A percentile compares a stretch with the other conserved stretches of the same genome.
These are phyloP conservation scores for Beauveria rudraprayagi DNA, from an alignment of 2,329 filamentous ascomycete species.

Conservation along the genomic window DNA sequence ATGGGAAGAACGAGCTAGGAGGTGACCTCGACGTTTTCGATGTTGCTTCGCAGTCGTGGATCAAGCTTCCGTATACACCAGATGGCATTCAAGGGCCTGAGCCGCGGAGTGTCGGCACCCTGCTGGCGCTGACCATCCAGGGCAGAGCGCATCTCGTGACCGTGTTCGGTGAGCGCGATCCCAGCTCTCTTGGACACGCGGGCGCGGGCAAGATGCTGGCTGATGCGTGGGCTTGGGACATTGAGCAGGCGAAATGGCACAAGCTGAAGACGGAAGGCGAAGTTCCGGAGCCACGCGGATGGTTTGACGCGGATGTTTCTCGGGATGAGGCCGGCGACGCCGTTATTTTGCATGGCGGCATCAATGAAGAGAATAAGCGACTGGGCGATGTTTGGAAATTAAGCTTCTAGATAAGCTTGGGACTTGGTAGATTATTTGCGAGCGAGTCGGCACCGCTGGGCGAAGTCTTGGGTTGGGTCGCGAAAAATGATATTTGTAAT, in stretches of 20 bases:
- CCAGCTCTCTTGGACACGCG: constrained; percentile 29
- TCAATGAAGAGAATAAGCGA: constrained; percentile 28
- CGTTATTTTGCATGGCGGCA: constrained; percentile 31
- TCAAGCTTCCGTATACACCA: constrained; percentile 17
- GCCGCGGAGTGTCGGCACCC: constrained; percentile 23
- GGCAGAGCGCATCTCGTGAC: constrained; percentile 25
- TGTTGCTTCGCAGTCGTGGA: constrained; percentile 18
- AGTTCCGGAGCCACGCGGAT: constrained; percentile 26
- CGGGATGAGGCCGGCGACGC: constrained; percentile 12
- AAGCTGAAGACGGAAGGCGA: constrained; percentile 18
- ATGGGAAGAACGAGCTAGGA: constrained; percentile 51
- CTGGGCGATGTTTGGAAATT: constrained; percentile 33
- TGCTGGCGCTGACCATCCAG: constrained; percentile 18
- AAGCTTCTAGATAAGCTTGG: constrained; percentile 7
- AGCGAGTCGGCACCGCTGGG: too few species aligned
- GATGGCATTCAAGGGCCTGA: constrained; percentile 23
- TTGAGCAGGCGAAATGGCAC: constrained; percentile 21
- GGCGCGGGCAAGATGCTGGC: constrained; percentile 33
- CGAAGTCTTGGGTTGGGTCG: too few species aligned
- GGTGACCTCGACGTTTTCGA: constrained; percentile 44
- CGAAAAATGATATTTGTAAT: too few species aligned
- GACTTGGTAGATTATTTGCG: not conserved
- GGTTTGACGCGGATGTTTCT: constrained; percentile 31
- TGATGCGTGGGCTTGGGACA: constrained; percentile 33
- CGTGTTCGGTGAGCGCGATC: constrained; percentile 32